Conservation (phyloP, 345 rosid species). For the Corchorus capsularis region DNA sequence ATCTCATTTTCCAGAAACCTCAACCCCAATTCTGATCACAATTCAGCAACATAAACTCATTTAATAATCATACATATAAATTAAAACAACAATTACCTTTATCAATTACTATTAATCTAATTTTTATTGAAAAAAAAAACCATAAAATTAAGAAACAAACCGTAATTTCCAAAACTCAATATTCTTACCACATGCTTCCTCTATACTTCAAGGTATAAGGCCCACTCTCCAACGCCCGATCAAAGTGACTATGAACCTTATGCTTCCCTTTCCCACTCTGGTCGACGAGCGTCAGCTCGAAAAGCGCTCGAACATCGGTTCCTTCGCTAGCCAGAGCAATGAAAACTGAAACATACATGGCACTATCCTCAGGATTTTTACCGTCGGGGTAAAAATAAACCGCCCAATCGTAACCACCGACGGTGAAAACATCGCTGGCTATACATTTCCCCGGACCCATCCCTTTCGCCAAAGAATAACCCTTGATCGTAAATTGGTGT, state of each 20-base stretch:
- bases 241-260: conserved; percentile 91
- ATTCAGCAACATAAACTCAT: neutral
- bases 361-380: conserved; percentile 71
- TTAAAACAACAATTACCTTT: conserved; percentile 2
- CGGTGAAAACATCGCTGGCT: conserved; percentile 76
- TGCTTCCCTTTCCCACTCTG: conserved; percentile 94
- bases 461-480: conserved; percentile 83
- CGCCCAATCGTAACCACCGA: conserved; percentile 94
- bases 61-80: neutral
- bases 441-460: conserved; percentile 79
- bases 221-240: conserved; percentile 88
- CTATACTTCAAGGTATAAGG: conserved; percentile 81
- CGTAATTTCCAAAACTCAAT: neutral
- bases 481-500: conserved; percentile 72
- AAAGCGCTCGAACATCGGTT: conserved; percentile 89
- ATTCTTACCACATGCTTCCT: conserved; percentile 90
- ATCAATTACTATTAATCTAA: conserved; percentile 2
- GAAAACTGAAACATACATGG: conserved; percentile 78
- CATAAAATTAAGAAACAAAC: neutral
- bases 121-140: neutral
- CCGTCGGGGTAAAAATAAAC: conserved; percentile 95
- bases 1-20: neutral
- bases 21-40: neutral
- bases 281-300: conserved; percentile 81
- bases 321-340: conserved; percentile 89